Base-by-base conservation (phyloP, 257 asterid species). In the Agastache rugosa region DNA sequence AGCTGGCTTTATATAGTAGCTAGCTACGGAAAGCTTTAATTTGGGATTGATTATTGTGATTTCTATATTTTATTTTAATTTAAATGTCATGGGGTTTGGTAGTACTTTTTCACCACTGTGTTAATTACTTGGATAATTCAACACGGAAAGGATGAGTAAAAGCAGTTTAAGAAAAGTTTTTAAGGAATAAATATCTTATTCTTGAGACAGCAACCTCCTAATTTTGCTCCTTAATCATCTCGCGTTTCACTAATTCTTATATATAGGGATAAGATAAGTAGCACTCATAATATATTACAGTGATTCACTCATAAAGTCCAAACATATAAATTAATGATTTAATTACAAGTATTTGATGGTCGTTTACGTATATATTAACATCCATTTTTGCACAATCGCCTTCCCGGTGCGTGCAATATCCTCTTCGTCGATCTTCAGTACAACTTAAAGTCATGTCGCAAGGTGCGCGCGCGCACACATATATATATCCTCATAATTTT, bases 131-230 rank as follows among this genome's bases (percentile, higher is more conserved):
- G 79, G 50, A 75, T 23, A 55, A 54, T 41, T 75, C 60, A 29
- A 75, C 79, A 75, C 74, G 79, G 42, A 75, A 75, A 42, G 69
- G 59, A 25, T 67, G 47, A 67, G 8, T 55, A 42, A 65, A 75
- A 68, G 50, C 60, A 47, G 22, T 7, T 67, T 10, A 20, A 42
- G 20, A 59, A 73, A 66, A 69, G 19, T 2, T 80, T 71, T 1
- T 5, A 17, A 34, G 1, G 19, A 23, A 8, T 35, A 39, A 63
- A 3, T 50, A 50, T n/a, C 16, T 23, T 6, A 14, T 39, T 23
- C 19, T 25, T 65, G 44, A 69, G 66, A 71, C 53, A 72, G 58
- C 53, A 59, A 72, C 71, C 67, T 69, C 56, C 77, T 63, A 78
- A 69, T 41, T 64, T 76, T 23, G 76, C 64, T 67, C 34, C 69